A percentile compares a stretch with the other conserved stretches of the same genome.
phyloP scores from a whole-genome alignment of 306 rosid genomes.

The Casuarina cunninghamiana region DNA sequence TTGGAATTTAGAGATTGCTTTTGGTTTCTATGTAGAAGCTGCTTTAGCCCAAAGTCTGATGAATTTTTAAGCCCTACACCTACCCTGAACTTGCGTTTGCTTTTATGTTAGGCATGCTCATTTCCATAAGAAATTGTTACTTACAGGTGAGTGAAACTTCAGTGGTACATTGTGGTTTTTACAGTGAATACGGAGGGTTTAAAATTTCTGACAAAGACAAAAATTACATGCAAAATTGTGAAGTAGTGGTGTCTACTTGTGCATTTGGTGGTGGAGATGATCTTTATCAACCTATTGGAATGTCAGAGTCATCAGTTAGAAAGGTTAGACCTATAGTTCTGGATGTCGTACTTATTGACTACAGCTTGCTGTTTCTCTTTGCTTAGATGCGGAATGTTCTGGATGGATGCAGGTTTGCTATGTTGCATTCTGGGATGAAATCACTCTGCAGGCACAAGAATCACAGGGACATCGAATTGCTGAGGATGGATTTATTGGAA shows the following conservation, averaged over 20 bases:
- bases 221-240: constrained; percentile 64
- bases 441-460: constrained; percentile 72
- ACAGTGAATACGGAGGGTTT: constrained; percentile 72
- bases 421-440: constrained; percentile 98
- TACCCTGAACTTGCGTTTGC: constrained; percentile 1
- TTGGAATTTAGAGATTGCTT: neutral
- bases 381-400: constrained; percentile 42
- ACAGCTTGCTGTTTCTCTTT: constrained; percentile 25
- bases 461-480: constrained; percentile 54
- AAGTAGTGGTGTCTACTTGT: constrained; percentile 86
- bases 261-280: constrained; percentile 99
- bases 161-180: constrained; percentile 85
- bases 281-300: constrained; percentile 97
- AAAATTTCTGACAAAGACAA: constrained; percentile 69
- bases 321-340: constrained; percentile 54
- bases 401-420: constrained; percentile 79
- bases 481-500: constrained; percentile 70
- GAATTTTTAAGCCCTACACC: neutral
- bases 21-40: neutral
- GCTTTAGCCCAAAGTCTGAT: neutral
- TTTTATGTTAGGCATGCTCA: constrained; percentile 29
- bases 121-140: constrained; percentile 17
- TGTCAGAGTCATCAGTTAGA: constrained; percentile 67
- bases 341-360: constrained; percentile 18
- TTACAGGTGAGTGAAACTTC: constrained; percentile 63